phyloP scores from a whole-genome alignment of 1,284 basidiomycete genomes.

The Calocybe gambosa region DNA sequence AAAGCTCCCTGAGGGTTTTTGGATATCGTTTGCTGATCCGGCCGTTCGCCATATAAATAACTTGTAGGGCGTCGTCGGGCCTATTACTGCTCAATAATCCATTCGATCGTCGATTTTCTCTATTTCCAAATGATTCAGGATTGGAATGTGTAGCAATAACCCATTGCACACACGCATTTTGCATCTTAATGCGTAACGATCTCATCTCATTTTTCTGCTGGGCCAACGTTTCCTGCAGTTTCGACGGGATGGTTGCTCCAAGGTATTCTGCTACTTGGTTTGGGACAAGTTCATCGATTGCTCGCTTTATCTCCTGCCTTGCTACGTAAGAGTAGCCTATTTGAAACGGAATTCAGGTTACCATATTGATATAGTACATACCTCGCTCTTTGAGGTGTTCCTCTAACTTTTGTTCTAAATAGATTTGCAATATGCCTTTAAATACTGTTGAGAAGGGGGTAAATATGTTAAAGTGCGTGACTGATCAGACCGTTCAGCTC shows the following conservation, averaged over 20 bases:
- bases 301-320: constrained; percentile 34
- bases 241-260: constrained; percentile 37
- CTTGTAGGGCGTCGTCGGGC: constrained; percentile 33
- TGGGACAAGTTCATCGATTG: constrained; percentile 42
- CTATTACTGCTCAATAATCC: constrained; percentile 35
- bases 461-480: not conserved
- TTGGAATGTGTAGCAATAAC: not conserved
- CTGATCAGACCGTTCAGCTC: constrained; percentile 39
- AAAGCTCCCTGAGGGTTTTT: constrained; percentile 38
- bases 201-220: constrained; percentile 42
- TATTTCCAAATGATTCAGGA: constrained; percentile 17
- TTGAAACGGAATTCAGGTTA: too few species aligned
- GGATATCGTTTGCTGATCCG: constrained; percentile 39
- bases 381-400: constrained; percentile 38
- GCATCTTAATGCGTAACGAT: constrained; percentile 40
- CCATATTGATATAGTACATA: too few species aligned
- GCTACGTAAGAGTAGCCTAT: constrained; percentile 27
- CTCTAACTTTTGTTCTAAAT: constrained; percentile 37
- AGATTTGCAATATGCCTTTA: constrained; percentile 40
- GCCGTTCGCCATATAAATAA: constrained; percentile 40
- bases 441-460: not conserved
- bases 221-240: constrained; percentile 41
- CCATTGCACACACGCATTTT: constrained; percentile 43
- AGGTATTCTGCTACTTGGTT: constrained; percentile 40
- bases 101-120: constrained; percentile 50